Evolutionary conservation across 1,139 yeast genomes (phyloP), one percentile per base, ranked within the genome.

Genomic region (Nakaseomyces nivariensis): DNA sequence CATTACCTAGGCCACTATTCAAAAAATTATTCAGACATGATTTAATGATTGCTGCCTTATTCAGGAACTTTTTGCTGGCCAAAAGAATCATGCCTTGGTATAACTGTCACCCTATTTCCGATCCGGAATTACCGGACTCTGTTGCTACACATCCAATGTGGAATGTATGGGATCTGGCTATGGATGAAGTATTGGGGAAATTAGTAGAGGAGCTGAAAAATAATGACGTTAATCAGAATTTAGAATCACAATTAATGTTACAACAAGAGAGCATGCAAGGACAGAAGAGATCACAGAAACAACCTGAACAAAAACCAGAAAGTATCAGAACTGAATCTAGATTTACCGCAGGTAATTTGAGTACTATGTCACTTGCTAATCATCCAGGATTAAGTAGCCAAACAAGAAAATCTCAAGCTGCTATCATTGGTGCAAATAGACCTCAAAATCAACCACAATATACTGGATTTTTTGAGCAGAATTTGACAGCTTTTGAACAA

Each of bases 81-180:
- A 90, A 87, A 62, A 76, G 97, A 56, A 85, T 92, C 48, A 89
- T 94, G 97, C 89, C 97, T 6, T 84, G 85, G 58, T 82, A 86
- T 58, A 89, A 90, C 55, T 90, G 97, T 65, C 95, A 89, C 64
- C 98, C 98, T 1, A 81, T 90, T 4, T 87, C 96, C 36, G 95
- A 88, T 56, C 99, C 99, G 0, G 89, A 87, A 10, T 72, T 92
- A 41, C 98, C 98, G 0, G 90, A 88, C 51, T 72, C 81, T 9
- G 79, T 82, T 2, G 79, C 87, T 48, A 77, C 78, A 55, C 97
- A 94, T 64, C 81, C 95, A 10, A 85, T 92, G 88, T 92, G 99
- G 99, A 95, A 89, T 55, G 84, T 97, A 0, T 92, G 98, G 98
- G 98, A 94, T 64, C 72, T 92, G 60, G 97, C 98, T 0, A 85